These are phyloP conservation scores for Barnettozyma salicaria DNA, from an alignment of 805 yeast genomes.

Conservation along the genomic window DNA sequence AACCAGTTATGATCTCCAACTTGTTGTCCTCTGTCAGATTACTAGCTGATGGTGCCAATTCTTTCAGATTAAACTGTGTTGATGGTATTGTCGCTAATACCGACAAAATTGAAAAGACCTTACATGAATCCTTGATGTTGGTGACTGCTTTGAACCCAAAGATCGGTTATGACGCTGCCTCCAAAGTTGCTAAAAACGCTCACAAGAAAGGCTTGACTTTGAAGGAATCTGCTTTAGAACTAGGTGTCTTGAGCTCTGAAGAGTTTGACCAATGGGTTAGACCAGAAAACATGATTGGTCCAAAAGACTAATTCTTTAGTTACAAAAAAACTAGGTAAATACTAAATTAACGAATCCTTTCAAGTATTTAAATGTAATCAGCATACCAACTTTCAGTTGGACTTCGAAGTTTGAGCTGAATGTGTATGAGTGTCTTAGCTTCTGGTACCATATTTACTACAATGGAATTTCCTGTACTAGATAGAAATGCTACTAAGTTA, in stretches of 20 bases:
- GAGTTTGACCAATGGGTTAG: constrained; percentile 96
- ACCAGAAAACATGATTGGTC: constrained; percentile 98
- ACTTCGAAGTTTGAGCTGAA: too few species aligned
- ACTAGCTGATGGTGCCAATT: constrained; percentile 80
- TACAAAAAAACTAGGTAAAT: too few species aligned
- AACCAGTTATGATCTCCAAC: constrained; percentile 92
- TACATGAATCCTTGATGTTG: constrained; percentile 95
- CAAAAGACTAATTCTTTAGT: constrained; percentile 41
- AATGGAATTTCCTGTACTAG: too few species aligned
- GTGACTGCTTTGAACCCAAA: constrained; percentile 98
- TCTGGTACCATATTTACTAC: too few species aligned
- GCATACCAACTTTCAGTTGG: too few species aligned
- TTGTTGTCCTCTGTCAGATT: constrained; percentile 82
- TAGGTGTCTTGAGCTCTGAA: constrained; percentile 73
- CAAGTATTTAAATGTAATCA: too few species aligned
- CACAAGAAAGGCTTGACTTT: constrained; percentile 96
- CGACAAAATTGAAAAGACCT: constrained; percentile 77
- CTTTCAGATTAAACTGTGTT: constrained; percentile 92
- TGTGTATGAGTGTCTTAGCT: too few species aligned
- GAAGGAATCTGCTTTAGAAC: constrained; percentile 90
- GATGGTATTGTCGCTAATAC: constrained; percentile 89
- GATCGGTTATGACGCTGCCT: constrained; percentile 96
- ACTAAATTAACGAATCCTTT: too few species aligned
- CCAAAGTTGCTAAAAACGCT: constrained; percentile 97
- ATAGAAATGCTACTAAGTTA: too few species aligned